phyloP scores from a whole-genome alignment of 257 asterid species.

The Plantago elongata region DNA sequence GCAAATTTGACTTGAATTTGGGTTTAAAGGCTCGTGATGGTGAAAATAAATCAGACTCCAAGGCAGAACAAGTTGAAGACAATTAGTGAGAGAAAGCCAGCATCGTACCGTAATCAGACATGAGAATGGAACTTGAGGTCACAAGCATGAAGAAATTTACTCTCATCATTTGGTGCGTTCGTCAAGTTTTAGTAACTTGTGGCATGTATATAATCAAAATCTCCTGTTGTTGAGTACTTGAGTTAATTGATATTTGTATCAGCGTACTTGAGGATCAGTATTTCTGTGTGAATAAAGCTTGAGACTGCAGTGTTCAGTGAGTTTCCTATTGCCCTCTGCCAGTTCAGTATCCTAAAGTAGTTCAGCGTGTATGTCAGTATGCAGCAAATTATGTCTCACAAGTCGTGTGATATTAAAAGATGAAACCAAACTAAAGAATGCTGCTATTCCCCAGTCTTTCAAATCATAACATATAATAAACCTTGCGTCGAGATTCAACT shows the following conservation, averaged over 20 bases:
- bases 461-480: too few species aligned
- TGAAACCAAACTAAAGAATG: too few species aligned
- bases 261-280: not conserved
- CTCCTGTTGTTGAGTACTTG: not conserved
- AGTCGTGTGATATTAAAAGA: too few species aligned
- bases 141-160: not conserved
- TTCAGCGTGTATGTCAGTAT: too few species aligned
- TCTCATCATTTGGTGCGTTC: not conserved
- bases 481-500: too few species aligned
- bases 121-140: not conserved
- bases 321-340: not conserved
- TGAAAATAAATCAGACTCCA: constrained; percentile 28
- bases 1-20: constrained; percentile 45
- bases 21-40: constrained; percentile 41
- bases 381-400: too few species aligned
- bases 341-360: too few species aligned
- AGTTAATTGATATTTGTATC: not conserved
- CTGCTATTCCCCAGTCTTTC: too few species aligned
- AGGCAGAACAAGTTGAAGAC: constrained; percentile 26
- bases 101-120: not conserved
- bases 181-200: constrained; percentile 6
- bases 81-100: constrained; percentile 13
- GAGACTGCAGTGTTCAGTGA: not conserved
- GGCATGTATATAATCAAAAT: not conserved
- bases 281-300: not conserved